These are phyloP conservation scores for Cairneyella variabilis DNA, from an alignment of 495 filamentous ascomycete species.

Conservation along the genomic window DNA sequence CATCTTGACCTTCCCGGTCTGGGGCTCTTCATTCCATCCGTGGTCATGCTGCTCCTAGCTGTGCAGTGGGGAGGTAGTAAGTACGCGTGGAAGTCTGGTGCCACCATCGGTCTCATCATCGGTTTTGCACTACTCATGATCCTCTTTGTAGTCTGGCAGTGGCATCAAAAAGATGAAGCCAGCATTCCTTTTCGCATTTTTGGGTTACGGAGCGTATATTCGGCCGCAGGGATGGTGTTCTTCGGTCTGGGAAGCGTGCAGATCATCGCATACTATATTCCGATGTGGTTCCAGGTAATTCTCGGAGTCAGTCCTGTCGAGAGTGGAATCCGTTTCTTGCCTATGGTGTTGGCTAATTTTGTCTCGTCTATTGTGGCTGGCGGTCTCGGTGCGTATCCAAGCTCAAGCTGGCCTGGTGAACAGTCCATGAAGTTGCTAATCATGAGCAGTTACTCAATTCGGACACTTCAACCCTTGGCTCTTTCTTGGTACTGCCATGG, in stretches of 20 bases:
- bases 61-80: slow-evolving; percentile 59
- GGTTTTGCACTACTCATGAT: slow-evolving; percentile 41
- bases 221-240: slow-evolving; percentile 6
- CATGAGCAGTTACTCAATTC: slow-evolving; percentile 9
- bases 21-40: slow-evolving; percentile 43
- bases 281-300: slow-evolving; percentile 60
- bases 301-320: slow-evolving; percentile 36
- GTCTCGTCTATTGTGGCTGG: slow-evolving; percentile 7
- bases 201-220: slow-evolving; percentile 9
- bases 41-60: slow-evolving; percentile 57
- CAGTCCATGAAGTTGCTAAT: no score
- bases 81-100: slow-evolving; percentile 45
- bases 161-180: slow-evolving; percentile 19
- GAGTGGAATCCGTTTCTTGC: slow-evolving; percentile 48
- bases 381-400: slow-evolving; percentile 3
- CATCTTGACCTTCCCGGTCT: slow-evolving; percentile 52
- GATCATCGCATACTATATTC: slow-evolving; percentile 52
- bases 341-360: slow-evolving; percentile 38
- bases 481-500: slow-evolving; percentile 27
- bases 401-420: background rate
- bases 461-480: slow-evolving; percentile 27
- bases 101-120: slow-evolving; percentile 43
- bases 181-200: slow-evolving; percentile 13
- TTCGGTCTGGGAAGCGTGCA: slow-evolving; percentile 24
- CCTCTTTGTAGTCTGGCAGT: slow-evolving; percentile 53